Base-by-base conservation (phyloP, 1,284 basidiomycete species). In the Apiotrichum laibachii region DNA sequence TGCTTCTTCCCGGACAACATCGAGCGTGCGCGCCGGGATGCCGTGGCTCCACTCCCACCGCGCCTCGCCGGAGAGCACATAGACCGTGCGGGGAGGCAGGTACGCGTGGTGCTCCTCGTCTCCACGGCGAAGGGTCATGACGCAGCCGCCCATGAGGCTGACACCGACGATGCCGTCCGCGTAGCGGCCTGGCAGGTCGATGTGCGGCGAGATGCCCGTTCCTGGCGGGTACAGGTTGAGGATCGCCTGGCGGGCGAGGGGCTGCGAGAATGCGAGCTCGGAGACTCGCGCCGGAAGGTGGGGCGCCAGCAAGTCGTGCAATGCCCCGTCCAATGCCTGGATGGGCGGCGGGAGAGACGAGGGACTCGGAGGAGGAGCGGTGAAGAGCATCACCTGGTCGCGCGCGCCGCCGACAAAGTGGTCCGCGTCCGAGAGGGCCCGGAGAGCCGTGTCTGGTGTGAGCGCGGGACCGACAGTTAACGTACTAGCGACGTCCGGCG, bases 1-100 rank as follows among this genome's bases (percentile, higher is more conserved):
- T 10, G 53, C 65, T 9, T 51, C 55, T 19, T 62, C 58, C 2
- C 54, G 51, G 7, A 77, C 74, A 1, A 65, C 7, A 62, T 77
- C 77, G 19, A 65, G 57, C 18, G 37, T 35, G 21, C 71, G 37
- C 0, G 55, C 64, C 18, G 66, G 63, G 19, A 82, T 82, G 9
- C 80, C 80, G 60, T 82, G 81, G 21, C 61, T 63, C 80, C 80
- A 82, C 1, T 72, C 67, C 77, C 79, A 81, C 31, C 81, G 59
- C 21, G 79, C 75, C 49, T 74, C 69, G 0, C 75, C 76, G 0
- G 67, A 70, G 46, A 82, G 47, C 7, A 78, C 63, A 43, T 81
- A 74, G 1, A 81, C 73, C 0, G 67, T 74, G 13, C 75, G 53
- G 9, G 75, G 69, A 0, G 79, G 77, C 6, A 82, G 67, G 53